Evolutionary conservation across 306 rosid genomes (phyloP).

Genomic region (Aeschynomene evenia): DNA sequence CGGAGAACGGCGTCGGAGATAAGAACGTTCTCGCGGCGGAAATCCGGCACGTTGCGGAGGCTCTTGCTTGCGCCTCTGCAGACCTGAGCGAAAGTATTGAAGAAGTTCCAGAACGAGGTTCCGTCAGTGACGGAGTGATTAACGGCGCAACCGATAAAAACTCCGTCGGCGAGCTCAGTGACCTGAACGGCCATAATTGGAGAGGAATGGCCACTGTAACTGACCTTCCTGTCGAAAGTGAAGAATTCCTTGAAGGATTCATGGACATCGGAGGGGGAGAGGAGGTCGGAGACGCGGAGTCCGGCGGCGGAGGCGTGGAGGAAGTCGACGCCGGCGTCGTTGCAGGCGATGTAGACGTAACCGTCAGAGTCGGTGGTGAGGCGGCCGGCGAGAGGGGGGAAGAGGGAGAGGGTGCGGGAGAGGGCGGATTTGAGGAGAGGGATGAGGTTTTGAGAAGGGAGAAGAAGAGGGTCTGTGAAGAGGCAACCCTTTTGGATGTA

Average conservation of each 20-base stretch:
- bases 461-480: conserved; percentile 60
- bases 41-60: conserved; percentile 52
- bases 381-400: conserved; percentile 92
- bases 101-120: conserved; percentile 94
- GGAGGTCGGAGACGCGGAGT: conserved; percentile 37
- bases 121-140: conserved; percentile 85
- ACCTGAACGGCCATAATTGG: conserved; percentile 75
- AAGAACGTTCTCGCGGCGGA: conserved; percentile 49
- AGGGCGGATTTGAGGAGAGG: conserved; percentile 50
- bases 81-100: conserved; percentile 75
- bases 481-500: conserved; percentile 92
- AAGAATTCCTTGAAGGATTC: conserved; percentile 54
- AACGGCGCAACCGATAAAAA: conserved; percentile 72
- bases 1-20: conserved; percentile 60
- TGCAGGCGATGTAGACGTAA: conserved; percentile 58
- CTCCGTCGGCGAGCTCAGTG: conserved; percentile 70
- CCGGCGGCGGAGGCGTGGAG: conserved; percentile 44
- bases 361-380: conserved; percentile 56
- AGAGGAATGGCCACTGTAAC: conserved; percentile 62
- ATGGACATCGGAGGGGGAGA: conserved; percentile 47
- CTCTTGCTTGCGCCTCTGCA: conserved; percentile 32
- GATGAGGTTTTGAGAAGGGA: conserved; percentile 36
- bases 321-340: conserved; percentile 78
- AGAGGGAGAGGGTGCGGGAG: conserved; percentile 61
- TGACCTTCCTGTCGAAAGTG: conserved; percentile 60